Percentiles rank a stretch among this genome's conserved stretches.
phyloP scores from a whole-genome alignment of 805 yeast species.

The Metschnikowia picachoensis region DNA sequence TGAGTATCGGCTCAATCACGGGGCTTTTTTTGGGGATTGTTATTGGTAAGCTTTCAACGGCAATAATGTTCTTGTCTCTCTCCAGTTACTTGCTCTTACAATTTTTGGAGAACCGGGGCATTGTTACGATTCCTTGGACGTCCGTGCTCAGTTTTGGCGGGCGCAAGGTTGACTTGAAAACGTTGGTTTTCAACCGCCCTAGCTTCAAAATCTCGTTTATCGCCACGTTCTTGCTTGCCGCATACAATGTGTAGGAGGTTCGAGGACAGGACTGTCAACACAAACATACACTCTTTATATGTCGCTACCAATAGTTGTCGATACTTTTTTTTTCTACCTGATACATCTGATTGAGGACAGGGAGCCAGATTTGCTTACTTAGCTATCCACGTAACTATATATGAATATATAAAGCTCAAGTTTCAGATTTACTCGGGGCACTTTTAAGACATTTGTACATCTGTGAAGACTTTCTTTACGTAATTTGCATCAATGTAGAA shows the following conservation, averaged over 20 bases:
- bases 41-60: conserved; percentile 56
- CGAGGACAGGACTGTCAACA: too few species aligned
- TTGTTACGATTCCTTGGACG: conserved; percentile 46
- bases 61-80: conserved; percentile 49
- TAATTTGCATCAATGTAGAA: too few species aligned
- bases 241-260: conserved; percentile 38
- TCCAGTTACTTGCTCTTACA: conserved; percentile 41
- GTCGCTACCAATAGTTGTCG: too few species aligned
- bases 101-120: conserved; percentile 53
- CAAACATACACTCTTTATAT: too few species aligned
- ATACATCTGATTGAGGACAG: too few species aligned
- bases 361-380: too few species aligned
- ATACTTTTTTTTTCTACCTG: too few species aligned
- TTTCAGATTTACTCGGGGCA: too few species aligned
- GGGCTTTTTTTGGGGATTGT: conserved; percentile 58
- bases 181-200: conserved; percentile 54
- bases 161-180: conserved; percentile 41
- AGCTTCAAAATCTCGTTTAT: conserved; percentile 58
- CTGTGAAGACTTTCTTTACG: too few species aligned
- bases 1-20: conserved; percentile 59
- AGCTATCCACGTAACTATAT: too few species aligned
- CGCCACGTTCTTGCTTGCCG: conserved; percentile 54
- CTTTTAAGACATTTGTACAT: too few species aligned
- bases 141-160: conserved; percentile 31
- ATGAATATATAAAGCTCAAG: too few species aligned